phyloP scores from a whole-genome alignment of 2,329 filamentous ascomycete species.

The Trichoderma cornu-damae region DNA sequence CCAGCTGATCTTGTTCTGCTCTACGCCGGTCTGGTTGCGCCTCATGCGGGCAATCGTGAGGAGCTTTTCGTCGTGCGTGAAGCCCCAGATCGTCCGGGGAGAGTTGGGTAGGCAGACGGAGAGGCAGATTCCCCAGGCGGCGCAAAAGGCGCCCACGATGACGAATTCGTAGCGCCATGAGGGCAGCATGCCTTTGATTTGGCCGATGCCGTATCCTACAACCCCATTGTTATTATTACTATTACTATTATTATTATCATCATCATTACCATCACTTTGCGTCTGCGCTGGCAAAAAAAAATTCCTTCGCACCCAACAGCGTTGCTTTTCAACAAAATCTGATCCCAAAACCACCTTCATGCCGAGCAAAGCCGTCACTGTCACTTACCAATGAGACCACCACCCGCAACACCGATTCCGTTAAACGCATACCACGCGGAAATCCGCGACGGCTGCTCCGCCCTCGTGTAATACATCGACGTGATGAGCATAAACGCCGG shows the following conservation, averaged over 20 bases:
- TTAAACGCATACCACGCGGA: conserved; percentile 57
- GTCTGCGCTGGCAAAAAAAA: no score
- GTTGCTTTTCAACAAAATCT: no score
- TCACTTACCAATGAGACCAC: conserved; percentile 39
- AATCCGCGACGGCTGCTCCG: conserved; percentile 57
- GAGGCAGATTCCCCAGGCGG: conserved; percentile 55
- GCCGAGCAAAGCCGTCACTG: not conserved
- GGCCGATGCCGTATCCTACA: conserved; percentile 52
- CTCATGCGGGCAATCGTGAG: conserved; percentile 51
- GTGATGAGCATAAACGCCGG: conserved; percentile 58
- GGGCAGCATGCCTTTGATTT: conserved; percentile 51
- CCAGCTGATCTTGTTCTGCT: conserved; percentile 51
- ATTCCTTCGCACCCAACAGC: no score
- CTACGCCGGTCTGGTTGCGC: conserved; percentile 54
- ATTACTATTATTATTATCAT: no score
- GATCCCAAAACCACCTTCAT: not conserved
- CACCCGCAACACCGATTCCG: conserved; percentile 54
- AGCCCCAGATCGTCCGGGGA: conserved; percentile 49
- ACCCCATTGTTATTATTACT: not conserved
- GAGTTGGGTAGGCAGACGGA: conserved; percentile 53
- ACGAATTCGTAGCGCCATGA: conserved; percentile 66
- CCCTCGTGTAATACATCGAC: conserved; percentile 59
- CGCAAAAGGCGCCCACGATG: conserved; percentile 55
- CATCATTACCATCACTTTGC: no score
- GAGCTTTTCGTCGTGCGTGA: conserved; percentile 47